Conservation (phyloP, 805 yeast species). For the Ogataea pignaliae region DNA sequence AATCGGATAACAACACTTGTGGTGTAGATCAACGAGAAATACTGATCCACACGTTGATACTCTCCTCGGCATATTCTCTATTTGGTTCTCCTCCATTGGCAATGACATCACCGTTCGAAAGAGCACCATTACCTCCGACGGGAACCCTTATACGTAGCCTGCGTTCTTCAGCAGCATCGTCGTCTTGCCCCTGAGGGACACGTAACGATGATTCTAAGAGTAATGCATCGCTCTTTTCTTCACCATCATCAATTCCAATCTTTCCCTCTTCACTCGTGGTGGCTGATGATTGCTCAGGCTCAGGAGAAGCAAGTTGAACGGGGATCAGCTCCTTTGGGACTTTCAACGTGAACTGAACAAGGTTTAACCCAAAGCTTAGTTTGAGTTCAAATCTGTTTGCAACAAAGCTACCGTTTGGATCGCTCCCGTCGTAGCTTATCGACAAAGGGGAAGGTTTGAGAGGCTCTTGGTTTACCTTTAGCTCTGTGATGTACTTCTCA, state of each 20-base stretch:
- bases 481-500: constrained; percentile 34
- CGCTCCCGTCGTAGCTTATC: constrained; percentile 29
- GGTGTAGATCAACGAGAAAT: constrained; percentile 24
- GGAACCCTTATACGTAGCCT: not conserved
- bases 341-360: constrained; percentile 34
- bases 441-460: constrained; percentile 39
- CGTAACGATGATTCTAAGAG: too few relatives aligned
- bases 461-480: constrained; percentile 42
- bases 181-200: not conserved
- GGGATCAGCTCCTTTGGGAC: constrained; percentile 14
- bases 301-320: too few relatives aligned
- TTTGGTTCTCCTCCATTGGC: constrained; percentile 3
- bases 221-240: not conserved
- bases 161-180: constrained; percentile 1
- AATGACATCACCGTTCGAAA: not conserved
- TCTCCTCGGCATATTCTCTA: constrained; percentile 26
- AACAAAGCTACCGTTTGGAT: constrained; percentile 19
- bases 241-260: constrained; percentile 3
- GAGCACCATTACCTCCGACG: too few relatives aligned
- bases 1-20: not conserved
- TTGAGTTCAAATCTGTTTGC: constrained; percentile 42
- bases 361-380: constrained; percentile 43
- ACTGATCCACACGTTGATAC: constrained; percentile 36
- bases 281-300: too few relatives aligned
- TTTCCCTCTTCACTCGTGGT: constrained; percentile 1